Evolutionary conservation across 306 rosid genomes (phyloP).

Genomic region (Glycine latifolia): DNA sequence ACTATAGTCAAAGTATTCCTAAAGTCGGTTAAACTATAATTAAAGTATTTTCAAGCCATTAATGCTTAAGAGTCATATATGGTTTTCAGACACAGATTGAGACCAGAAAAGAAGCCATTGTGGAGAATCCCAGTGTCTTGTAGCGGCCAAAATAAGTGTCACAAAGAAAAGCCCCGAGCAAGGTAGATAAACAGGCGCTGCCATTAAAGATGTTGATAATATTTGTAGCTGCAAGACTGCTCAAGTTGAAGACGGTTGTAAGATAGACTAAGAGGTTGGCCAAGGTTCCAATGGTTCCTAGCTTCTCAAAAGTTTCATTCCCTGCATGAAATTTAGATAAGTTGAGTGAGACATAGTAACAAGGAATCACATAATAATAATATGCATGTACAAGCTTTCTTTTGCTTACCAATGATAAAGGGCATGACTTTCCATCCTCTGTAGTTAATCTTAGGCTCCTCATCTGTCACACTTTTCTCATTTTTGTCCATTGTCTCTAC

Average conservation of each 20-base stretch:
- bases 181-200: slow-evolving; percentile 70
- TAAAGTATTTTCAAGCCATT: neutral
- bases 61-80: neutral
- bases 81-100: slow-evolving; percentile 5
- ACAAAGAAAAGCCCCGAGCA: slow-evolving; percentile 77
- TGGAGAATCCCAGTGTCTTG: slow-evolving; percentile 69
- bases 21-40: neutral
- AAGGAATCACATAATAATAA: neutral
- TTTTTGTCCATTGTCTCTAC: slow-evolving; percentile 47
- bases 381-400: neutral
- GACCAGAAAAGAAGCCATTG: slow-evolving; percentile 81
- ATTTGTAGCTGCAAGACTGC: slow-evolving; percentile 74
- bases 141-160: slow-evolving; percentile 91
- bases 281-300: slow-evolving; percentile 81
- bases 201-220: slow-evolving; percentile 75
- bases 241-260: slow-evolving; percentile 74
- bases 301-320: slow-evolving; percentile 94
- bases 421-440: slow-evolving; percentile 95
- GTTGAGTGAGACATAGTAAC: neutral
- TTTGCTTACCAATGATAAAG: slow-evolving; percentile 72
- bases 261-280: slow-evolving; percentile 82
- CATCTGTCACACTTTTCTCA: slow-evolving; percentile 42
- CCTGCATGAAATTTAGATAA: slow-evolving; percentile 56
- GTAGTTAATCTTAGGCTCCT: slow-evolving; percentile 54
- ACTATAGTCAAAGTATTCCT: no score